phyloP scores from a whole-genome alignment of 352 stramenopile species.

The Globisporangium iwayamae region DNA sequence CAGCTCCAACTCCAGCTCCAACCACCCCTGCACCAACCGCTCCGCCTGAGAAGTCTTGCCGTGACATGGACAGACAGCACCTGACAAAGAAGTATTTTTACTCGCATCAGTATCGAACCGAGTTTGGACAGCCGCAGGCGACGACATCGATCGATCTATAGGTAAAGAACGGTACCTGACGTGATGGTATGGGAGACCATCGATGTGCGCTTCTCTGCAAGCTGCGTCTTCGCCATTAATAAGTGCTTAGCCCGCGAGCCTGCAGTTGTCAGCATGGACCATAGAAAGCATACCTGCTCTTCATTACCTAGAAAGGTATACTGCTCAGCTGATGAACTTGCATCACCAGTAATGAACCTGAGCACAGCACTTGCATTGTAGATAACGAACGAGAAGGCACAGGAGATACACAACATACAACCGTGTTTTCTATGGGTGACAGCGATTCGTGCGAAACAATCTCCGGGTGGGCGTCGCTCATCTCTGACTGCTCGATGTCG shows the following conservation, averaged over 20 bases:
- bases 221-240: not conserved
- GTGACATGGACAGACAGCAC: not conserved
- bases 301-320: not conserved
- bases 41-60: no score
- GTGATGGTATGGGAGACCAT: not conserved
- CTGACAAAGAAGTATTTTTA: slow-evolving; percentile 1
- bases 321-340: not conserved
- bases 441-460: not conserved
- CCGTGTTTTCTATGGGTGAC: not conserved
- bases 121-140: not conserved
- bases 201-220: not conserved
- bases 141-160: not conserved
- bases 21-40: no score
- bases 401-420: not conserved
- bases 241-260: not conserved
- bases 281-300: not conserved
- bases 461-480: not conserved
- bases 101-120: not conserved
- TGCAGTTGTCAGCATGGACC: not conserved
- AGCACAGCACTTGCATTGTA: not conserved
- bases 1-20: no score
- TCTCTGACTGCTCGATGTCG: not conserved
- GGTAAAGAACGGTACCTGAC: not conserved
- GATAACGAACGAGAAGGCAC: not conserved
- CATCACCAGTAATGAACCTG: no score